A percentile compares a stretch with the other conserved stretches of the same genome.
Evolutionary conservation across 2,329 filamentous ascomycete genomes (phyloP).

Genomic region (Microthyrium microscopicum): DNA sequence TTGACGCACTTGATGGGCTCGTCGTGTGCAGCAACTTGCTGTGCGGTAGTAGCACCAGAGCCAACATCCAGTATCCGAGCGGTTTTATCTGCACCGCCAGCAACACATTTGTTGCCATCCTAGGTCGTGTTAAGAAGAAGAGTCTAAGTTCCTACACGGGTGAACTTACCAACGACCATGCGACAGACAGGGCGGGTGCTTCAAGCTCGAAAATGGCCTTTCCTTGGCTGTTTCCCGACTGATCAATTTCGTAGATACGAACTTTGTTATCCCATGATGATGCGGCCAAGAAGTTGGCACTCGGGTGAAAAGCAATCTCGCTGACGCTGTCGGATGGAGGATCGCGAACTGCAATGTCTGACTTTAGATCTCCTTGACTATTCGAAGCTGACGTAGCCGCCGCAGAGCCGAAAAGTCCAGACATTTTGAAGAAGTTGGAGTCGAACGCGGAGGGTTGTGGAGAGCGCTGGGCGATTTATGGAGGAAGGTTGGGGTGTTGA

Average conservation of each 20-base stretch:
- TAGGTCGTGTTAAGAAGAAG: constrained; percentile 21
- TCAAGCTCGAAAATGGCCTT: constrained; percentile 78
- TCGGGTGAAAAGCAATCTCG: constrained; percentile 66
- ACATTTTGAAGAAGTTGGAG: no score
- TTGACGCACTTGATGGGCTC: constrained; percentile 65
- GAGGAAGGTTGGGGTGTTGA: no score
- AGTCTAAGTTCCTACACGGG: constrained; percentile 4
- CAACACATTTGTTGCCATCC: constrained; percentile 83
- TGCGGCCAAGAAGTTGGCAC: constrained; percentile 68
- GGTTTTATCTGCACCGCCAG: constrained; percentile 79
- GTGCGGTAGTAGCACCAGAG: constrained; percentile 18
- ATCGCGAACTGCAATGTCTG: constrained; percentile 63
- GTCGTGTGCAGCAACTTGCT: constrained; percentile 71
- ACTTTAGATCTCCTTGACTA: constrained; percentile 78
- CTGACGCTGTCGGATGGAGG: constrained; percentile 83
- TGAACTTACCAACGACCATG: constrained; percentile 67
- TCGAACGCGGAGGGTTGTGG: no score
- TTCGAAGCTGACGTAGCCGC: constrained; percentile 36
- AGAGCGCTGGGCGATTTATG: no score
- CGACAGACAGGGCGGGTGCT: constrained; percentile 65
- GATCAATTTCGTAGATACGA: constrained; percentile 82
- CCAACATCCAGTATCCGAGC: constrained; percentile 71
- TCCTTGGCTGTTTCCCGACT: constrained; percentile 61
- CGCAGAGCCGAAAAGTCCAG: constrained; percentile 39
- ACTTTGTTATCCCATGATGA: constrained; percentile 97